Conservation (phyloP, 2,329 filamentous ascomycete genomes). For the Aureobasidium sp. region DNA sequence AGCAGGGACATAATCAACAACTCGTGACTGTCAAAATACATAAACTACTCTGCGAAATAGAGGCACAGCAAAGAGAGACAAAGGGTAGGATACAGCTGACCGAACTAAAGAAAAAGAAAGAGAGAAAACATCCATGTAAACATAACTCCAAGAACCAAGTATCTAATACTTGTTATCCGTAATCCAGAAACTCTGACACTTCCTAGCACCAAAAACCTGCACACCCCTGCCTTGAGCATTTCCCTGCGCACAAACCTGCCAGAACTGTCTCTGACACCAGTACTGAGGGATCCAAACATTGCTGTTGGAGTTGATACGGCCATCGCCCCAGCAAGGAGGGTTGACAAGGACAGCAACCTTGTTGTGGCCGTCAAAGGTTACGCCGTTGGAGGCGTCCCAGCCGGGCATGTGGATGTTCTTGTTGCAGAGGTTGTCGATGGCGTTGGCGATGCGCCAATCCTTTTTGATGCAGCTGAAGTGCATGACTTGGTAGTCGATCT, state of each 20-base stretch:
- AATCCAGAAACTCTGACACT: conserved; percentile 14
- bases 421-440: conserved; percentile 13
- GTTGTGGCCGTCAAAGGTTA: not conserved
- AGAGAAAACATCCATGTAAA: not conserved
- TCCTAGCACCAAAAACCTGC: conserved; percentile 6
- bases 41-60: too few species aligned
- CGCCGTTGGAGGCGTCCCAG: not conserved
- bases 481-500: not conserved
- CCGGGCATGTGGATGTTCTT: conserved; percentile 12
- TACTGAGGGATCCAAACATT: conserved; percentile 16
- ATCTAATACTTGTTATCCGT: not conserved
- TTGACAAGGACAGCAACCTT: not conserved
- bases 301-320: conserved; percentile 9
- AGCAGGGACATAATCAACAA: too few species aligned
- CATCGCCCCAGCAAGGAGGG: not conserved
- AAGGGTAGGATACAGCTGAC: not conserved
- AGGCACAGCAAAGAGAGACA: not conserved
- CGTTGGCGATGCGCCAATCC: not conserved
- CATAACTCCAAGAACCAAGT: not conserved
- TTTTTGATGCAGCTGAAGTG: not conserved
- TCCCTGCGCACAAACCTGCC: conserved; percentile 14
- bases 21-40: too few species aligned
- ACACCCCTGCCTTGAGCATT: conserved; percentile 4
- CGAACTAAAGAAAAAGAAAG: not conserved
- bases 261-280: conserved; percentile 17